These are phyloP conservation scores for Candida fluviatilis DNA, from an alignment of 805 yeast genomes.

Conservation along the genomic window DNA sequence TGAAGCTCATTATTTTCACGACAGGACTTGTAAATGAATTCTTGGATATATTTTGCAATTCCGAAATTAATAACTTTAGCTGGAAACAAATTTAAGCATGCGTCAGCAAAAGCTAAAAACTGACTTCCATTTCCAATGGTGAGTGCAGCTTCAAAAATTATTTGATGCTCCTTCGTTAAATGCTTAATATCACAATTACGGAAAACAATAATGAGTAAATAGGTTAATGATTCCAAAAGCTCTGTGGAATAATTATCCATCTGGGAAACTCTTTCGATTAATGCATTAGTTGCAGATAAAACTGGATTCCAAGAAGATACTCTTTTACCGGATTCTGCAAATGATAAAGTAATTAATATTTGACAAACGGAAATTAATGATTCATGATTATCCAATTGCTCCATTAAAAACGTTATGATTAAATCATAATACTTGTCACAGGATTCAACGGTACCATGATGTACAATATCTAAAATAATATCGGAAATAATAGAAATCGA, in stretches of 20 bases:
- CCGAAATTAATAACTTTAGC: constrained; percentile 47
- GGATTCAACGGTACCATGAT: constrained; percentile 49
- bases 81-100: constrained; percentile 36
- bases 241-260: constrained; percentile 2
- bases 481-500: constrained; percentile 52
- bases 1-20: constrained; percentile 16
- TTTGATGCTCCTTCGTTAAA: constrained; percentile 44
- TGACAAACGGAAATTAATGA: constrained; percentile 29
- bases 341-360: constrained; percentile 46
- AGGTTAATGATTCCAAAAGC: constrained; percentile 30
- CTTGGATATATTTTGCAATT: constrained; percentile 40
- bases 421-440: constrained; percentile 42
- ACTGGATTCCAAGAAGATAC: constrained; percentile 48
- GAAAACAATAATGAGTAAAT: constrained; percentile 45
- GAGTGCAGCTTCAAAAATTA: constrained; percentile 38
- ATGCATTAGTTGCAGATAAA: constrained; percentile 14
- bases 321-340: constrained; percentile 70
- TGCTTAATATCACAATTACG: constrained; percentile 52
- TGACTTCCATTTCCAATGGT: constrained; percentile 23
- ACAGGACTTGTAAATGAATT: constrained; percentile 36
- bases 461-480: constrained; percentile 48
- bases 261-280: constrained; percentile 15
- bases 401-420: constrained; percentile 17
- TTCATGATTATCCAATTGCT: constrained; percentile 9
- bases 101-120: constrained; percentile 46